Conservation (phyloP, 208 protist genomes). For the Trypanosoma vivax region DNA sequence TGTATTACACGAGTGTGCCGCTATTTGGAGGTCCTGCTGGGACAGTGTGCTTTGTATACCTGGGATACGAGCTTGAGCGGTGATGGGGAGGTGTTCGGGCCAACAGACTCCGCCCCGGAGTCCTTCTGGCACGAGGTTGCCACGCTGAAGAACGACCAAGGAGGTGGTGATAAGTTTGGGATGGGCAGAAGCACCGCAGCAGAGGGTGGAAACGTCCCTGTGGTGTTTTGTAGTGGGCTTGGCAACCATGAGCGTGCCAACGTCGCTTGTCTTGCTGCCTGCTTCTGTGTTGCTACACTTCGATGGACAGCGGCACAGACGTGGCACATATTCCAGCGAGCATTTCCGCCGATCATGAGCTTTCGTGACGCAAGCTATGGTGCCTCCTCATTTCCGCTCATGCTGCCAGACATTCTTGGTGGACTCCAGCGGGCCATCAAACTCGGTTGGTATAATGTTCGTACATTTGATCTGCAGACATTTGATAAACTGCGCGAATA, state of each 20-base stretch:
- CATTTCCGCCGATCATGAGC: slow-evolving; percentile 80
- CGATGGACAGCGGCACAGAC: slow-evolving; percentile 56
- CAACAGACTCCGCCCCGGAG: too few relatives aligned
- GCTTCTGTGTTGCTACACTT: slow-evolving; percentile 65
- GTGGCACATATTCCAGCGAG: slow-evolving; percentile 32
- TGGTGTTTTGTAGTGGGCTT: slow-evolving; percentile 51
- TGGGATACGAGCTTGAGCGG: slow-evolving; percentile 4
- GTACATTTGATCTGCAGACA: slow-evolving; percentile 82
- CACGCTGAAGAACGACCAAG: not conserved
- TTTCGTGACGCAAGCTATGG: slow-evolving; percentile 93
- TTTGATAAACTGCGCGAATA: slow-evolving; percentile 86
- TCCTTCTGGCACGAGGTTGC: too few relatives aligned
- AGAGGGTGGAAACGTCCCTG: slow-evolving; percentile 9
- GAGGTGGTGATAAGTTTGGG: not conserved
- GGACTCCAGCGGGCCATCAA: slow-evolving; percentile 66
- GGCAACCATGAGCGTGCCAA: slow-evolving; percentile 83
- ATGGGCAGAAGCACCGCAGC: not conserved
- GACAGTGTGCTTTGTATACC: slow-evolving; percentile 16
- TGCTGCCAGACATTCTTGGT: slow-evolving; percentile 67
- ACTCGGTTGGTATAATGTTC: slow-evolving; percentile 71
- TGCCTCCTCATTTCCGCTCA: slow-evolving; percentile 72
- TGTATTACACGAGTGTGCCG: slow-evolving; percentile 65
- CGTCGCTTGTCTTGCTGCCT: slow-evolving; percentile 67
- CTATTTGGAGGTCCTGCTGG: slow-evolving; percentile 35
- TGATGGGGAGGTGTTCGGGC: not conserved